These are phyloP conservation scores for Crithidia thermophila DNA, from an alignment of 208 protist species.

Conservation along the genomic window DNA sequence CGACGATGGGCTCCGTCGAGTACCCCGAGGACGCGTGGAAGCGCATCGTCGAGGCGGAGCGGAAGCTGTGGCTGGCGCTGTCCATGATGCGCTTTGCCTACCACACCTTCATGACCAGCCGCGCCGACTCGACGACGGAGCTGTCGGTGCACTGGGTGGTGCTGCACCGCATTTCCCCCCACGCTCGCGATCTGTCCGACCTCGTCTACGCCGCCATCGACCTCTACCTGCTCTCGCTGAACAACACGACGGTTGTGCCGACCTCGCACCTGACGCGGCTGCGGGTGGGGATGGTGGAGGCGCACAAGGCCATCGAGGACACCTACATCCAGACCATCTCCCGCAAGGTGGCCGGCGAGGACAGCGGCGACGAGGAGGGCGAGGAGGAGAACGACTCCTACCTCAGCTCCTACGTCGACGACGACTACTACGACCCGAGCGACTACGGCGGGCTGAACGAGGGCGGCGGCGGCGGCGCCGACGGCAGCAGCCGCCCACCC, in stretches of 20 bases:
- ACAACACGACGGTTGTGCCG: conserved; percentile 77
- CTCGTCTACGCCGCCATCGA: conserved; percentile 84
- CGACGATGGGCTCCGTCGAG: conserved; percentile 77
- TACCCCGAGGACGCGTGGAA: conserved; percentile 80
- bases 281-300: conserved; percentile 77
- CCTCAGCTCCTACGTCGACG: conserved; percentile 17
- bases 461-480: not conserved
- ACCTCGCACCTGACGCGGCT: conserved; percentile 80
- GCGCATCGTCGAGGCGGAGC: conserved; percentile 70
- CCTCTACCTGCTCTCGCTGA: conserved; percentile 80
- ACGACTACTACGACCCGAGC: conserved; percentile 26
- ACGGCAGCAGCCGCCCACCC: not conserved
- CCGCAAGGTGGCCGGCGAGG: conserved; percentile 68
- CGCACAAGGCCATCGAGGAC: conserved; percentile 72
- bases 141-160: conserved; percentile 91
- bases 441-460: not conserved
- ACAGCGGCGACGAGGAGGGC: conserved; percentile 37
- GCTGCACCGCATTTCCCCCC: conserved; percentile 82
- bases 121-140: conserved; percentile 50
- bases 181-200: conserved; percentile 82
- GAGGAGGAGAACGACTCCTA: conserved; percentile 22
- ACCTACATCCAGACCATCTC: conserved; percentile 86
- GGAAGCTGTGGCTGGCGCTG: conserved; percentile 67
- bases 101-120: conserved; percentile 85
- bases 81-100: conserved; percentile 91